A percentile compares a stretch with the other conserved stretches of the same genome.
Conservation (phyloP, 1,284 basidiomycete genomes). For the Puccinia polysora region DNA sequence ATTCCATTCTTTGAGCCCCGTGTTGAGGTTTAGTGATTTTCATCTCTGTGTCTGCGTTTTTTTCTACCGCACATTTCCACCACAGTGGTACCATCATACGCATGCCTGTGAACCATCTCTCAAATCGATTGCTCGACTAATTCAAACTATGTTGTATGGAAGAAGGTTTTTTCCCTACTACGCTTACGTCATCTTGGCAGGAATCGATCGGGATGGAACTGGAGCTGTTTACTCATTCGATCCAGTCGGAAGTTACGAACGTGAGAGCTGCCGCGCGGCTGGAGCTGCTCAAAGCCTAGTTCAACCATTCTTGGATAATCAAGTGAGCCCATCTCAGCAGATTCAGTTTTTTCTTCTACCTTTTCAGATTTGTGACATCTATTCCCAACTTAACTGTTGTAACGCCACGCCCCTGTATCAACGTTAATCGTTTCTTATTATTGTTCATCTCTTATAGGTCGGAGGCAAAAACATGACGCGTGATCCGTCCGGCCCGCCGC, state of each 20-base stretch:
- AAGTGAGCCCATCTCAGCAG: slow-evolving; percentile 58
- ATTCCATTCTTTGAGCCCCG: slow-evolving; percentile 47
- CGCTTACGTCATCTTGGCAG: slow-evolving; percentile 88
- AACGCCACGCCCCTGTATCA: background rate
- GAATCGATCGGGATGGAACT: slow-evolving; percentile 86
- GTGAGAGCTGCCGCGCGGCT: slow-evolving; percentile 86
- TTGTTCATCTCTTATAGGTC: slow-evolving; percentile 60
- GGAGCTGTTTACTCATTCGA: slow-evolving; percentile 96
- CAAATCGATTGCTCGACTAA: slow-evolving; percentile 81
- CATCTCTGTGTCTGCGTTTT: background rate
- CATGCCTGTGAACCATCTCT: slow-evolving; percentile 91
- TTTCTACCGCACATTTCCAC: background rate
- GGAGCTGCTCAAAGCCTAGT: slow-evolving; percentile 83
- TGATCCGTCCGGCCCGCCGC: slow-evolving; percentile 59
- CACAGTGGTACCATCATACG: slow-evolving; percentile 86
- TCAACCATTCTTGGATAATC: slow-evolving; percentile 93
- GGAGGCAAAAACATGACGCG: slow-evolving; percentile 81
- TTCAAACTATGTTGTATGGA: slow-evolving; percentile 91
- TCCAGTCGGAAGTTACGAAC: slow-evolving; percentile 90
- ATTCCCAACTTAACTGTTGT: slow-evolving; percentile 13
- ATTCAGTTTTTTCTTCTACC: slow-evolving; percentile 50
- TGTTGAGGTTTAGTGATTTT: background rate
- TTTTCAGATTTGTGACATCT: slow-evolving; percentile 21
- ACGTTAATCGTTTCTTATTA: background rate
- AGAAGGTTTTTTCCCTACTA: slow-evolving; percentile 95